A percentile compares a stretch with the other conserved stretches of the same genome.
Conservation (phyloP, 257 asterid species). For the Penstemon newberryi region DNA sequence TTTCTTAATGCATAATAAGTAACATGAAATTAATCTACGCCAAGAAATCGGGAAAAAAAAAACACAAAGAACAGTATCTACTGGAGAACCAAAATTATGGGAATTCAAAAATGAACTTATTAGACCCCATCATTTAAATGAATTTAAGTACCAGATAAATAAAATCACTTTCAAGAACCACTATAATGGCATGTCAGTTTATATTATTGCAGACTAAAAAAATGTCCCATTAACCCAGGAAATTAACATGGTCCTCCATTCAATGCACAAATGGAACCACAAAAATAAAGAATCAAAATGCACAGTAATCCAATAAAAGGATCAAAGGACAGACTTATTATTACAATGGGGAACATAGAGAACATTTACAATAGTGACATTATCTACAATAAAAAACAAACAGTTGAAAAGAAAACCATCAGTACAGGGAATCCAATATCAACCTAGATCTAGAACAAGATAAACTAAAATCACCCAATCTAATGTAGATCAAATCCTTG, state of each 20-base stretch:
- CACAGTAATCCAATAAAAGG: constrained; percentile 29
- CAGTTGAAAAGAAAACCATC: constrained; percentile 23
- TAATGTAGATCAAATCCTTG: constrained; percentile 33
- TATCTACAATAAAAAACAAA: constrained; percentile 35
- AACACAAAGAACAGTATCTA: not conserved
- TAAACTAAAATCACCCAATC: constrained; percentile 23
- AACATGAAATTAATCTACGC: constrained; percentile 7
- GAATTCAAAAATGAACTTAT: not conserved
- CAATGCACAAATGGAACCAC: constrained; percentile 23
- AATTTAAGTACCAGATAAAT: constrained; percentile 17
- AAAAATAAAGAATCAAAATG: constrained; percentile 19
- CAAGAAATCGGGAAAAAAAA: not conserved
- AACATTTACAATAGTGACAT: constrained; percentile 27
- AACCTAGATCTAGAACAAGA: constrained; percentile 36
- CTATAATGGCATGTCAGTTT: constrained; percentile 2
- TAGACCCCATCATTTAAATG: not conserved
- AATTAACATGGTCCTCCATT: constrained; percentile 27
- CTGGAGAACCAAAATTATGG: not conserved
- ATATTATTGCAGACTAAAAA: constrained; percentile 22
- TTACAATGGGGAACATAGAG: constrained; percentile 27
- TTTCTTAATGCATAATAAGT: constrained; percentile 22
- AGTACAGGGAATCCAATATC: constrained; percentile 25
- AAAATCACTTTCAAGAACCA: not conserved
- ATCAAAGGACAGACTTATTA: constrained; percentile 23
- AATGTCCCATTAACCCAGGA: constrained; percentile 15